Evolutionary conservation across 306 rosid species (phyloP).

Genomic region (Cicer yamashitae): DNA sequence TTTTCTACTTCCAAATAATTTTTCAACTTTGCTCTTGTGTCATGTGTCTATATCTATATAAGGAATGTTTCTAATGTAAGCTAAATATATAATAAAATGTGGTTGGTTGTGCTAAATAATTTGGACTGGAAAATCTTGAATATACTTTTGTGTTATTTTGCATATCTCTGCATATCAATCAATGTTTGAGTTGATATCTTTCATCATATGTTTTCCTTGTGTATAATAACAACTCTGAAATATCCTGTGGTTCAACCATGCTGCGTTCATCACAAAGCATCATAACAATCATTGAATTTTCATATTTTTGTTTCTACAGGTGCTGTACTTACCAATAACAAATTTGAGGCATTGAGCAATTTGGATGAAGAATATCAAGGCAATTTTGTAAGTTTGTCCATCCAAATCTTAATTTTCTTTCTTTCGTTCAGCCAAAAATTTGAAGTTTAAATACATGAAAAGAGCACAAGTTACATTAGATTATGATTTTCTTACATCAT

Average conservation of each 20-base stretch:
- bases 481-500: constrained; percentile 22
- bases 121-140: constrained; percentile 1
- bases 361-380: constrained; percentile 65
- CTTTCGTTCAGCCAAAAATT: neutral
- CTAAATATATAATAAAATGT: neutral
- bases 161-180: constrained; percentile 9
- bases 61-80: neutral
- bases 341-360: constrained; percentile 64
- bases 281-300: constrained; percentile 38
- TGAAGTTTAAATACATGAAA: constrained; percentile 16
- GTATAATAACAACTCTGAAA: constrained; percentile 6
- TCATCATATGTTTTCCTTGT: constrained; percentile 33
- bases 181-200: constrained; percentile 17
- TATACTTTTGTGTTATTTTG: constrained; percentile 10
- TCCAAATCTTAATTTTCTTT: neutral
- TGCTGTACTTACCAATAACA: constrained; percentile 61
- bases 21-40: constrained; percentile 25
- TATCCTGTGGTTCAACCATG: constrained; percentile 23
- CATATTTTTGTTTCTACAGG: constrained; percentile 56
- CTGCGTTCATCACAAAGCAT: constrained; percentile 33
- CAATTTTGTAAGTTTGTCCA: constrained; percentile 60
- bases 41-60: neutral
- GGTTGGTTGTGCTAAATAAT: neutral
- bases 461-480: neutral
- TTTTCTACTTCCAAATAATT: constrained; percentile 29